Evolutionary conservation across 768 basidiomycete species (phyloP), one percentile per base, ranked within the genome.

Genomic region (Trametes gibbosa): DNA sequence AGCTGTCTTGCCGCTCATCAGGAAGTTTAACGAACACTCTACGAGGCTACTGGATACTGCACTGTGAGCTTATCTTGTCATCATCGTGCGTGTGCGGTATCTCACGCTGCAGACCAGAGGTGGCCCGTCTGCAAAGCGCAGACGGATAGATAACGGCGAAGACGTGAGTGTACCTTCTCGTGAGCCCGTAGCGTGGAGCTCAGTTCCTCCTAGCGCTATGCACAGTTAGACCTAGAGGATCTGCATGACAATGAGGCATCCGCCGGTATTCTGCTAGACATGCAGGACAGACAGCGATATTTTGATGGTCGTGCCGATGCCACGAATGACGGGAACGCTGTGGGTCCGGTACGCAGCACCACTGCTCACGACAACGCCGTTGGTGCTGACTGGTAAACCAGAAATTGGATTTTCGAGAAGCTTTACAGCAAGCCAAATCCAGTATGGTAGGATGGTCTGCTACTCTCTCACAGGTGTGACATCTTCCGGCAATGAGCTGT

Each of bases 11-110:
- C 97, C 97, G 0, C 80, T 98, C 47, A 98, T 99, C 63, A 82
- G 96, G 49, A 91, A 95, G 70, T 98, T 99, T 75, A 99, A 98
- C 67, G 94, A 98, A 68, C 97, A 99, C 72, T 97, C 94, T 0
- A 93, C 96, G 65, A 77, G 94, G 64, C 76, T 98, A 10, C 76
- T 98, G 14, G 87, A 89, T 58, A 86, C 91, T 42, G 87, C 90
- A 5, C 67, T 92, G 90, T 90, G 68, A 65, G 77, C 69, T 2
- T 72, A 64, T 17, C 46, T 37, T 32, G 17, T 35, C 53, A 25
- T 19, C 41, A 12, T 9, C 5, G 57, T 23, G 29, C 23, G 32
- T 27, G 34, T 19, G 17, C 60, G 55, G 23, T 24, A 53, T 47
- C 29, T 14, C 34, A 40, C 23, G 59, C 3, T 24, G 6, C 13